Evolutionary conservation across 108 stramenopile genomes (phyloP).

Genomic region (Licmophora abbreviata): DNA sequence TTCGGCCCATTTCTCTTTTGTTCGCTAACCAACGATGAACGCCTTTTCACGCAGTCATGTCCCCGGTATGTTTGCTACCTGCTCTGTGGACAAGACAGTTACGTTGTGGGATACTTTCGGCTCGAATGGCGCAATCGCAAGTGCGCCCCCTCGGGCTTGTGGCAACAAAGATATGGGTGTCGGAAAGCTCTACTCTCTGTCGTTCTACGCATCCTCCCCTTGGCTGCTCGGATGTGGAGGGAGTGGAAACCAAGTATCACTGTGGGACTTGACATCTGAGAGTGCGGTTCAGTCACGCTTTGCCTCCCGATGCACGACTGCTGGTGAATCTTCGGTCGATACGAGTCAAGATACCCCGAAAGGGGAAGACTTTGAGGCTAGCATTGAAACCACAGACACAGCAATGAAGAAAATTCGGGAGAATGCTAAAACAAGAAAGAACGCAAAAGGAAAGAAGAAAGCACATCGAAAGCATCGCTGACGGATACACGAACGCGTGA

Average conservation of each 20-base stretch:
- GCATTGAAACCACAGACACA: too few species aligned
- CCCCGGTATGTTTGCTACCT: constrained; percentile 87
- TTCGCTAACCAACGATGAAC: not conserved
- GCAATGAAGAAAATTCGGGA: too few species aligned
- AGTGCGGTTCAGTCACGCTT: constrained; percentile 66
- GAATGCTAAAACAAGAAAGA: too few species aligned
- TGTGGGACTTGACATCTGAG: constrained; percentile 88
- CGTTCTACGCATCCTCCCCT: constrained; percentile 80
- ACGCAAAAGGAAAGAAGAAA: too few species aligned
- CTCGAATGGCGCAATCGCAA: constrained; percentile 8
- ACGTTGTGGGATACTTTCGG: constrained; percentile 87
- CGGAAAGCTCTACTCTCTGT: constrained; percentile 80
- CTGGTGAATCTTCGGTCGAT: constrained; percentile 1
- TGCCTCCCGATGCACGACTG: constrained; percentile 30
- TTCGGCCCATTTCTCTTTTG: not conserved
- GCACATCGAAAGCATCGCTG: too few species aligned
- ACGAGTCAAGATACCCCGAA: constrained; percentile 3
- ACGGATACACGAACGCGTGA: too few species aligned
- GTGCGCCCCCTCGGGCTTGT: constrained; percentile 42
- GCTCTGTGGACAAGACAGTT: constrained; percentile 85
- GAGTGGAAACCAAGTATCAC: constrained; percentile 77
- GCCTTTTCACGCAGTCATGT: constrained; percentile 31
- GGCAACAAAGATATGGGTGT: constrained; percentile 82
- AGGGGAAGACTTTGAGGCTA: too few species aligned
- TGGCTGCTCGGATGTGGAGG: constrained; percentile 89